A percentile compares a stretch with the other conserved stretches of the same genome.
These are phyloP conservation scores for Annulohypoxylon truncatum DNA, from an alignment of 2,329 filamentous ascomycete species.

Conservation along the genomic window DNA sequence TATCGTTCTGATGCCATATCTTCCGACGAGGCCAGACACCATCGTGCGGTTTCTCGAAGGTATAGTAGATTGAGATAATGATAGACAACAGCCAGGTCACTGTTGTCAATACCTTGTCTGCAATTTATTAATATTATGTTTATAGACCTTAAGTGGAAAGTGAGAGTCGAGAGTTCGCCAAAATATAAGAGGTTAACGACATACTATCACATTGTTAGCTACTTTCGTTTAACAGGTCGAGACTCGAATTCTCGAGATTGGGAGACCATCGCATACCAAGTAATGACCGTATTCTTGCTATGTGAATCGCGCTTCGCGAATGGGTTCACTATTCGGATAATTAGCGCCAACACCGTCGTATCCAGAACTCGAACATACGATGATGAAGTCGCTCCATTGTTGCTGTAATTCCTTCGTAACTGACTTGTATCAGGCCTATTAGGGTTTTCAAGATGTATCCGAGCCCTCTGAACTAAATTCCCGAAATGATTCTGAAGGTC, in stretches of 20 bases:
- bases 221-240: neutral
- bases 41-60: constrained; percentile 71
- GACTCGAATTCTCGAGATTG: neutral
- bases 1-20: constrained; percentile 80
- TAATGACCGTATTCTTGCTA: constrained; percentile 68
- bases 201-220: constrained; percentile 23
- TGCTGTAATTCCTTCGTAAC: neutral
- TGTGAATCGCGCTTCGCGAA: constrained; percentile 78
- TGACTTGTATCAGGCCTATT: constrained; percentile 1
- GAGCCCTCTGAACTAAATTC: constrained; percentile 3
- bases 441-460: neutral
- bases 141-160: neutral
- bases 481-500: neutral
- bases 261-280: constrained; percentile 54
- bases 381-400: constrained; percentile 50
- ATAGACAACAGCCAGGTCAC: constrained; percentile 81
- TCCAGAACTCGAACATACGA: constrained; percentile 39
- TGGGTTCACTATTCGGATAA: constrained; percentile 71
- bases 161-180: neutral
- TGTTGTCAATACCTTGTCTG: constrained; percentile 77
- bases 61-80: constrained; percentile 79
- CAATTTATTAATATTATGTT: constrained; percentile 10
- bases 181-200: neutral
- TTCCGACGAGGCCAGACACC: constrained; percentile 67
- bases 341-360: constrained; percentile 5